Percentiles rank a stretch among this genome's conserved stretches.
Conservation (phyloP, 495 filamentous ascomycete species). For the Bathelium albidoporum region DNA sequence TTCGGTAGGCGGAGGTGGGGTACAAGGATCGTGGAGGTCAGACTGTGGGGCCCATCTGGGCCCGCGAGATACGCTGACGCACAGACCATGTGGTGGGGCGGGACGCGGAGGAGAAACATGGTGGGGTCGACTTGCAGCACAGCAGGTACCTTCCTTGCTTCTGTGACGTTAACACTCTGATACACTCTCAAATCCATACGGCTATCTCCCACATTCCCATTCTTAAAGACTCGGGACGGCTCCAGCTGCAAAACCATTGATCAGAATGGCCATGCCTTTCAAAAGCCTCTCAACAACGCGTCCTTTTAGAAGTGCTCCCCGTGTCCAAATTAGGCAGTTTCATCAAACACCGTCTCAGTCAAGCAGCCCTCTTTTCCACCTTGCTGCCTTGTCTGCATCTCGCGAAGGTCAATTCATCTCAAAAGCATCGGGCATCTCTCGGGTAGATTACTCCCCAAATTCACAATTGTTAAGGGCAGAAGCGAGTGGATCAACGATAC, state of each 20-base stretch:
- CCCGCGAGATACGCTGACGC: too few relatives aligned
- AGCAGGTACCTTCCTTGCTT: too few relatives aligned
- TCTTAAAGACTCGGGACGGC: too few relatives aligned
- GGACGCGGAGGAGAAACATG: too few relatives aligned
- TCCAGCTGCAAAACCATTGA: too few relatives aligned
- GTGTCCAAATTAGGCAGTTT: background rate
- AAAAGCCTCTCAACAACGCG: background rate
- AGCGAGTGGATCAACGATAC: background rate
- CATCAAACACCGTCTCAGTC: background rate
- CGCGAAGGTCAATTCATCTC: constrained; percentile 3
- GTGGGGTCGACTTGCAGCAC: background rate
- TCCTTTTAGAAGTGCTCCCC: background rate
- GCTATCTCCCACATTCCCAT: too few relatives aligned
- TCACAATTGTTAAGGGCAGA: background rate
- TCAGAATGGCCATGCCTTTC: too few relatives aligned
- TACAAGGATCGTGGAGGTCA: too few relatives aligned
- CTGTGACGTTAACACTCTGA: background rate
- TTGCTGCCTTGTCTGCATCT: background rate
- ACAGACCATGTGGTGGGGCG: too few relatives aligned
- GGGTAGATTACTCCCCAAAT: background rate
- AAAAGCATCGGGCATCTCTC: background rate
- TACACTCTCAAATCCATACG: background rate
- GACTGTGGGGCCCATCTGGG: too few relatives aligned
- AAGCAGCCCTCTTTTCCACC: background rate
- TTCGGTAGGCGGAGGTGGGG: too few relatives aligned